Base-by-base conservation (phyloP, 2,329 filamentous ascomycete genomes). In the Elsinoe australis region DNA sequence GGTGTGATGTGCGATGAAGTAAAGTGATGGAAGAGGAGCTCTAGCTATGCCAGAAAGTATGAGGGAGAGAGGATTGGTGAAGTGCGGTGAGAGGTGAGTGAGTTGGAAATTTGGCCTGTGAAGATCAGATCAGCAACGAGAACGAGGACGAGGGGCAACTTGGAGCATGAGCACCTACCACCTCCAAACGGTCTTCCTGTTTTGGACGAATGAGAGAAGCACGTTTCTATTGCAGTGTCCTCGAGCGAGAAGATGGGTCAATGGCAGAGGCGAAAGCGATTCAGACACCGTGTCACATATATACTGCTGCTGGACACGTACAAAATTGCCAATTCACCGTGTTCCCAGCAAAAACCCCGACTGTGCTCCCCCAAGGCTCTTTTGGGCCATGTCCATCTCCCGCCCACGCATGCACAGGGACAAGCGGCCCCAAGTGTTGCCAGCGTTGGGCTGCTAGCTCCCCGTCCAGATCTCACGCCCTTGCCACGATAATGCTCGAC, bases 1-100 rank as follows among this genome's bases (percentile, higher is more conserved):
- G 85, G 81, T 84, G 90, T 90, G 60, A 58, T 49, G 31, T 54
- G 44, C 54, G 53, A 41, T 46, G 47, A 33, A 41, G 35, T 41
- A 45, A 33, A 41, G 34, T 28, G 42, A 48, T 34, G 33, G 38
- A 32, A 36, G 42, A 39, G 22, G 51, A 35, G 21, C 3, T 32
- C 35, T 47, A 26, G 26, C 17, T 26, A 35, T 32, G 21, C 28
- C 42, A 50, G 50, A 47, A 35, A 32, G 49, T 6, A 28, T 17
- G n/a, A 18, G 29, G 31, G 15, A 28, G 28, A 46, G 22, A 24
- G 35, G 45, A 38, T 29, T 41, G 14, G 10, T 31, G 39, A 18
- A 19, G 39, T 44, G 39, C 8, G 18, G 36, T 46, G 29, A 47
- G 44, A 47, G 18, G 19, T 12, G 12, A n/a, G 21, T 28, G 38